These are phyloP conservation scores for Monosporozyma unispora DNA, from an alignment of 805 yeast genomes.

Conservation along the genomic window DNA sequence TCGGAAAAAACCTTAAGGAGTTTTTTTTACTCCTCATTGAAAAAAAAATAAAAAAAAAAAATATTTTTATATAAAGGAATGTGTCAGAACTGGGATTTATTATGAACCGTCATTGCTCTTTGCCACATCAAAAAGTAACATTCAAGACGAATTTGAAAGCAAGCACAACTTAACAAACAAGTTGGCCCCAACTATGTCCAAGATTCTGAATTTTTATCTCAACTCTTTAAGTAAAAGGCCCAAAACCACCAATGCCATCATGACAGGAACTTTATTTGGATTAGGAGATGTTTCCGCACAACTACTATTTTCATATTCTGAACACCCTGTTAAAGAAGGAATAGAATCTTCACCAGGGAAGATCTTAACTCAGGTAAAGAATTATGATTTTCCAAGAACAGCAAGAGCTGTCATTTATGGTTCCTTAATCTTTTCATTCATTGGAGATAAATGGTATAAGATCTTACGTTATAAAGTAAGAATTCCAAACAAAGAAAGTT, in stretches of 20 bases:
- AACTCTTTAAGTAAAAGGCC: slow-evolving; percentile 36
- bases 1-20: not conserved
- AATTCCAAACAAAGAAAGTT: slow-evolving; percentile 28
- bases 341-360: not conserved
- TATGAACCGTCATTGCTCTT: not conserved
- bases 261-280: slow-evolving; percentile 58
- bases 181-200: slow-evolving; percentile 11
- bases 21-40: not conserved
- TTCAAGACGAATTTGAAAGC: too few species aligned
- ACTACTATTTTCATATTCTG: slow-evolving; percentile 31
- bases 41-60: not conserved
- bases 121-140: not conserved
- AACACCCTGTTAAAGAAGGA: slow-evolving; percentile 1
- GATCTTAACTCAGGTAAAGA: not conserved
- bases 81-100: not conserved
- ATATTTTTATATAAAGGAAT: not conserved
- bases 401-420: slow-evolving; percentile 63
- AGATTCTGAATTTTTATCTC: slow-evolving; percentile 14
- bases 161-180: too few species aligned
- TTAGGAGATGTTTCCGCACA: slow-evolving; percentile 74
- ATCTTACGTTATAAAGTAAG: slow-evolving; percentile 36
- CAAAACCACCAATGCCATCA: slow-evolving; percentile 43
- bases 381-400: slow-evolving; percentile 48
- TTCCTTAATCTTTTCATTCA: slow-evolving; percentile 61
- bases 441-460: slow-evolving; percentile 66